Base-by-base conservation (phyloP, 176 grass and related monocot species). In the Oryza glumipatula region DNA sequence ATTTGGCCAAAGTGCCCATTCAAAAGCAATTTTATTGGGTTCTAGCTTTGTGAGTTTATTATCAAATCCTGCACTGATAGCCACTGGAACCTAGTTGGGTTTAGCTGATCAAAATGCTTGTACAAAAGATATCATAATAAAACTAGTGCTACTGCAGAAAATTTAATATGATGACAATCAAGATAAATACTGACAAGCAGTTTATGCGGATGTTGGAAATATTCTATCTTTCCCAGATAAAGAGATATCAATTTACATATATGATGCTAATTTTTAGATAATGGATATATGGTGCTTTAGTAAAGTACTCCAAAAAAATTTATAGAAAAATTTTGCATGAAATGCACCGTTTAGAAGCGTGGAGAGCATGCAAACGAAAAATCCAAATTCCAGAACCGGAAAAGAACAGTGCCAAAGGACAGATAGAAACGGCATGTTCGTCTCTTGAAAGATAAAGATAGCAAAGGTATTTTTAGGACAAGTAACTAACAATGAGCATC, bases 21-120 rank as follows among this genome's bases (percentile, higher is more conserved):
- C 33, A 79, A 19, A 66, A 58, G 14, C 13, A 12, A 73, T 76
- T 63, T 79, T 78, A 45, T 78, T 75, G 16, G 19, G 16, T 51
- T 61, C 41, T 89, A 70, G 63, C 63, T 86, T 90, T 90, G 60
- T n/a, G 41, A 75, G 61, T 87, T 87, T 83, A 83, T 83, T 83
- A 87, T 80, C 76, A 80, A 80, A 75, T 71, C 19, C 23, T 79
- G 26, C 23, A 44, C 26, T 46, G 10, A 9, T 72, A 30, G 24
- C 10, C 74, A 74, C 60, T 90, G 78, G 6, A 70, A 69, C 26
- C 56, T 51, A 74, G 47, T 49, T 69, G 17, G 11, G 23, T 75
- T 80, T 68, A 56, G 32, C 12, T 76, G 38, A 82, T 54, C 19
- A 66, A 73, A 73, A 7, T 82, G 51, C 3, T 23, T 68, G 7